Evolutionary conservation across 257 asterid genomes (phyloP), one percentile per base, ranked within the genome.

Genomic region (Solanum bulbocastanum): DNA sequence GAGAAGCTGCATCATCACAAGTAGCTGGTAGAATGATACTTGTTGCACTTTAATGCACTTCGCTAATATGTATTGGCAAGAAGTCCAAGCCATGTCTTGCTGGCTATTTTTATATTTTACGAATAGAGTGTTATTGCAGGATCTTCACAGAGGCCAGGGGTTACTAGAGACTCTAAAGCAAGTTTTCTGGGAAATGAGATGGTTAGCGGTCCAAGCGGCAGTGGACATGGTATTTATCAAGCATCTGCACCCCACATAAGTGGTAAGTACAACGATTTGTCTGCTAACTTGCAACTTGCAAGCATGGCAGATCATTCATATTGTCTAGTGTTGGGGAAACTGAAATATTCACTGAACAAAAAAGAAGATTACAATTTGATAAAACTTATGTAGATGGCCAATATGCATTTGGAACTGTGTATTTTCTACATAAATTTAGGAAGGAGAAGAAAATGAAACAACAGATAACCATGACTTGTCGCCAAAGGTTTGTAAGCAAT

Each of bases 1-100:
- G 96, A 91, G 99, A 96, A 88, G 86, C 99, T 79, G 89, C 94
- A 65, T 89, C 98, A 27, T 92, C 96, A 13, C 99, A 95, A 72
- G 92, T 94, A 87, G 93, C 94, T 87, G 98, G 98, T 97, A 92
- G 18, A 40, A 81, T 87, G 37, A 60, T 58, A 32, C 87, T 46
- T 56, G 82, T 60, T 27, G 52, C 74, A 69, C 52, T 75, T 81
- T 83, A 27, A 39, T 52, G 69, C 13, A 49, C 32, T 82, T 49
- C 85, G 32, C 44, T 82, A 32, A 49, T 27, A 27, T 82, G 42
- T 82, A 32, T 46, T 52, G n/a, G 42, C 69, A 20, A 82, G 85
- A 13, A 49, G 65, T 82, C n/a, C 20, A 49, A 49, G 42, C 39
- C 85, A 82, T 82, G 30, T 30, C 40, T 49, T 58, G 39, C 88